A percentile compares a stretch with the other conserved stretches of the same genome.
These are phyloP conservation scores for Fusarium sp. DNA, from an alignment of 2,329 filamentous ascomycete species.

Conservation along the genomic window DNA sequence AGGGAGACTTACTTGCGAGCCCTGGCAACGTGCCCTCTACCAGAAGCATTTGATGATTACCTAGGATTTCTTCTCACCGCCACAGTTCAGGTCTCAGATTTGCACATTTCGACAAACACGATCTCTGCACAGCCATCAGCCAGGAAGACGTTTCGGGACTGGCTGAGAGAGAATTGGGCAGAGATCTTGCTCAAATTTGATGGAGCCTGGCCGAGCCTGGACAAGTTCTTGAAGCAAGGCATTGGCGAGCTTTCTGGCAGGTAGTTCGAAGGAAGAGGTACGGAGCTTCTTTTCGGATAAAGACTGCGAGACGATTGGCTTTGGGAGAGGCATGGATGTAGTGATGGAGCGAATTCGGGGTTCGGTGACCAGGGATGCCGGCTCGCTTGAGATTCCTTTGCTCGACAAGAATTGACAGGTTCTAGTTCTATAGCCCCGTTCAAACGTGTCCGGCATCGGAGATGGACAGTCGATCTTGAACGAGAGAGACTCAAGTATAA, in stretches of 20 bases:
- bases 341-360: background rate
- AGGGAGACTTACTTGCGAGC: background rate
- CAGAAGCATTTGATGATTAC: background rate
- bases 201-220: background rate
- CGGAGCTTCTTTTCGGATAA: background rate
- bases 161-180: background rate
- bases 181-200: background rate
- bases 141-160: background rate
- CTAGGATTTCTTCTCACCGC: background rate
- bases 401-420: background rate
- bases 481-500: background rate
- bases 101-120: background rate
- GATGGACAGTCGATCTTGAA: background rate
- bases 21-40: background rate
- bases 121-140: background rate
- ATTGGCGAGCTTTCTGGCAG: background rate
- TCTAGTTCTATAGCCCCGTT: background rate
- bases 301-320: background rate
- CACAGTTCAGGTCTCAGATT: background rate
- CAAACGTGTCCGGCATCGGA: background rate
- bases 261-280: background rate
- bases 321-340: background rate
- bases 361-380: background rate
- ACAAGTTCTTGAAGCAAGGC: background rate
- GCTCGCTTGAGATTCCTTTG: background rate